Conservation (phyloP, 2,329 filamentous ascomycete species). For the Onygenales sp. region DNA sequence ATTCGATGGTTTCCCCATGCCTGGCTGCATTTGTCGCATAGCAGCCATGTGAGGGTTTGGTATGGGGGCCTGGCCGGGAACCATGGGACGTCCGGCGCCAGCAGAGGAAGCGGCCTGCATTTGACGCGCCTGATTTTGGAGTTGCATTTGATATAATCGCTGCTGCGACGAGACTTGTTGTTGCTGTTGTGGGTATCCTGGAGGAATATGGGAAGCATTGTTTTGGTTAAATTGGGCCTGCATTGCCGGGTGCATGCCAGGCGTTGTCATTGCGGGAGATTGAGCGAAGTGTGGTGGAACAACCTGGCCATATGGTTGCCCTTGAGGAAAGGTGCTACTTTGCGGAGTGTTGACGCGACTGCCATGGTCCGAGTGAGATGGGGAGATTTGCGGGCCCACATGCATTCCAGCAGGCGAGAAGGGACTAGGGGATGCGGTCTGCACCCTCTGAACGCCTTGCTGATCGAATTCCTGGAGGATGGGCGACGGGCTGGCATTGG, state of each 20-base stretch:
- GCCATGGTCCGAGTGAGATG: constrained; percentile 64
- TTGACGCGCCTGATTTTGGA: constrained; percentile 67
- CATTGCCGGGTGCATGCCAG: constrained; percentile 31
- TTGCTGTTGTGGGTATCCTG: constrained; percentile 41
- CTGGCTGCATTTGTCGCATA: constrained; percentile 41
- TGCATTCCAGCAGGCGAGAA: constrained; percentile 71
- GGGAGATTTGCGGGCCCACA: constrained; percentile 63
- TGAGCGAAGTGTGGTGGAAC: constrained; percentile 35
- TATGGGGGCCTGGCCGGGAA: constrained; percentile 17
- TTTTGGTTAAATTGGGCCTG: constrained; percentile 37
- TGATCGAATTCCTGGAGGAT: constrained; percentile 66
- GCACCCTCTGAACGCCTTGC: constrained; percentile 67
- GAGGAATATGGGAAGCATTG: constrained; percentile 31
- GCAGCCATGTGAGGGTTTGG: constrained; percentile 33
- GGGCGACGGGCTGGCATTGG: constrained; percentile 83
- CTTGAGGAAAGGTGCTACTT: constrained; percentile 58
- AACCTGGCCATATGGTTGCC: constrained; percentile 29
- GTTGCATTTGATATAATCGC: constrained; percentile 67
- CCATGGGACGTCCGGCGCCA: constrained; percentile 24
- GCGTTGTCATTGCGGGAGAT: constrained; percentile 29
- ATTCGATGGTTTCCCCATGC: constrained; percentile 30
- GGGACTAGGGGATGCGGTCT: constrained; percentile 84
- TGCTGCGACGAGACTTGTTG: constrained; percentile 59
- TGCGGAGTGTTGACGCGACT: constrained; percentile 60
- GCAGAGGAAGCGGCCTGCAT: constrained; percentile 36